A percentile compares a stretch with the other conserved stretches of the same genome.
These are phyloP conservation scores for Plasmodium berghei DNA, from an alignment of 169 alveolate genomes.

Conservation along the genomic window DNA sequence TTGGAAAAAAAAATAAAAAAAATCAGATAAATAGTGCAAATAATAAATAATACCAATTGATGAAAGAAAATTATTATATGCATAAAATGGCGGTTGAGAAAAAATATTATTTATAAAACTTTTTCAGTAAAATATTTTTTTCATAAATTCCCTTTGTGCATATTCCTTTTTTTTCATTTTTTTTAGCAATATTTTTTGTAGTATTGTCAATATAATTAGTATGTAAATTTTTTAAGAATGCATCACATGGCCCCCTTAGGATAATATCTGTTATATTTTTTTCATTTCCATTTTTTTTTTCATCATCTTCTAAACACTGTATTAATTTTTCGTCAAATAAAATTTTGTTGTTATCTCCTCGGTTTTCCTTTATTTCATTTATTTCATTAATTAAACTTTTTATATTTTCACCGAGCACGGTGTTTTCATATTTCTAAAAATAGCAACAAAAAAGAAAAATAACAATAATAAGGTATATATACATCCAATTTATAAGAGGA, in stretches of 20 bases:
- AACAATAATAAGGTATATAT: background rate
- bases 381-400: slow-evolving; percentile 39
- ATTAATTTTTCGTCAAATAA: too few relatives aligned
- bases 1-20: too few relatives aligned
- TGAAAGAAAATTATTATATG: background rate
- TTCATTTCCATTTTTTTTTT: background rate
- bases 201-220: background rate
- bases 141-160: slow-evolving; percentile 32
- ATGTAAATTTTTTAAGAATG: background rate
- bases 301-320: background rate
- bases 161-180: slow-evolving; percentile 8
- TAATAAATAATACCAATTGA: too few relatives aligned
- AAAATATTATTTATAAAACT: slow-evolving; percentile 21
- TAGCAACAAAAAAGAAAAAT: background rate
- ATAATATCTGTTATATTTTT: too few relatives aligned
- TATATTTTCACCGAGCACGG: slow-evolving; percentile 32
- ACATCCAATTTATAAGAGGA: too few relatives aligned
- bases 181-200: background rate
- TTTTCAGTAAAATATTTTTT: slow-evolving; percentile 20
- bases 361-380: slow-evolving; percentile 2
- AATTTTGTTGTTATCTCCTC: slow-evolving; percentile 5
- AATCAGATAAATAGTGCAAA: too few relatives aligned
- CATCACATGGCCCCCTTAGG: too few relatives aligned
- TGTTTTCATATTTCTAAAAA: slow-evolving; percentile 44
- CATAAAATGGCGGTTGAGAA: background rate